Percentiles rank a stretch among this genome's conserved stretches.
phyloP scores from a whole-genome alignment of 331 rosid genomes.

The Telfairia occidentalis region DNA sequence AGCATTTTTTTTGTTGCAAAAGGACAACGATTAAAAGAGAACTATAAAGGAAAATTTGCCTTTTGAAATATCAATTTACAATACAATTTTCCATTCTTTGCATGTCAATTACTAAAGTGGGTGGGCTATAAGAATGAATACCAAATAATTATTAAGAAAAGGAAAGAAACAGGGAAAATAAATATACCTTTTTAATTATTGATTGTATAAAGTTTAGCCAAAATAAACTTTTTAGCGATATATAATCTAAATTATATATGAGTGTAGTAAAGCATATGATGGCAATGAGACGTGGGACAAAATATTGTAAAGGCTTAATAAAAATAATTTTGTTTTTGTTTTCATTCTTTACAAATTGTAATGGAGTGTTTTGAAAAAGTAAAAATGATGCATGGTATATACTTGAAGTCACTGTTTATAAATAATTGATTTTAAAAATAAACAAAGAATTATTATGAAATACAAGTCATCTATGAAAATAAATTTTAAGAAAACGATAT shows the following conservation, averaged over 20 bases:
- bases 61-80: not conserved
- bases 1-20: not conserved
- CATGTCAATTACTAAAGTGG: not conserved
- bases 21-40: not conserved
- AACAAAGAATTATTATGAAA: too few relatives aligned
- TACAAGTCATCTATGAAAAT: too few relatives aligned
- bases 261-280: not conserved
- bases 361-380: too few relatives aligned
- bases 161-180: not conserved
- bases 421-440: too few relatives aligned
- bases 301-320: not conserved
- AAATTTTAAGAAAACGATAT: too few relatives aligned
- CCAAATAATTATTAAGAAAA: not conserved
- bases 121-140: not conserved
- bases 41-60: not conserved
- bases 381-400: too few relatives aligned
- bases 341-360: too few relatives aligned
- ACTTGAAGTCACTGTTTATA: too few relatives aligned
- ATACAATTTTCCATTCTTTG: not conserved
- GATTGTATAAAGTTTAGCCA: not conserved
- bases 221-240: not conserved
- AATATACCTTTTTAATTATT: not conserved
- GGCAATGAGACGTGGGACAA: not conserved
- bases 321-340: too few relatives aligned
- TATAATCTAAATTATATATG: not conserved